Evolutionary conservation across 2,329 filamentous ascomycete genomes (phyloP), one percentile per base, ranked within the genome.

Genomic region (Penicillium corylophilum): DNA sequence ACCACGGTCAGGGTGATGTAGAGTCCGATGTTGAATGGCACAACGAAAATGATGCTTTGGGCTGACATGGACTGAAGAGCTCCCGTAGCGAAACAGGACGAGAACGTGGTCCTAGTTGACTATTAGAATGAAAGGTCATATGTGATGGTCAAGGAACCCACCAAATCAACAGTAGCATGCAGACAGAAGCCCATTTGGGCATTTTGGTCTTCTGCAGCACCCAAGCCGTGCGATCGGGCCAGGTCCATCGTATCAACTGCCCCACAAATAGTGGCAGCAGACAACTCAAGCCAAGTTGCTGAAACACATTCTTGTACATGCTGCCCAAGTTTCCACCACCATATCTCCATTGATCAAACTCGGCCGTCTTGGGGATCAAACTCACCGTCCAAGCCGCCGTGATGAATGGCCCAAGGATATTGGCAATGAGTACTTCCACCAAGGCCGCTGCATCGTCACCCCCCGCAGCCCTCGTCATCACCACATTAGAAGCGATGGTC

Each of bases 401-500:
- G 13, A 90, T 64, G 64, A 90, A 88, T 0, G 86, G 80, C 1
- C 86, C 87, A 0, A 85, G 72, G 9, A 89, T 78, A 67, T 90
- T 89, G 26, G 86, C 87, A 40, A 90, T 73, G 8, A 88, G 79
- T 1, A 88, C 86, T 63, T 88, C 85, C 28, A 89, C 85, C 53
- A 87, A 77, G 44, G 82, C 82, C 0, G 83, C 81, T 2, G 82
- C 82, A 53, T 84, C 82, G 59, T 89, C 87, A 5, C 87, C 87
- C 33, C 85, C 82, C 0, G 87, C 82, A 35, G 82, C 78, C 23
- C 85, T 75, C 5, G 87, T 89, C 85, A 89, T 89, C 36, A 89
- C 84, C 7, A 88, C 84, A 65, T 89, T 89, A 41, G 83, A 88
- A 7, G 84, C 81, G 61, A 89, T 87, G 0, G 87, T 89, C 0